Conservation (phyloP, 495 filamentous ascomycete genomes). For the Penicillium desertorum region DNA sequence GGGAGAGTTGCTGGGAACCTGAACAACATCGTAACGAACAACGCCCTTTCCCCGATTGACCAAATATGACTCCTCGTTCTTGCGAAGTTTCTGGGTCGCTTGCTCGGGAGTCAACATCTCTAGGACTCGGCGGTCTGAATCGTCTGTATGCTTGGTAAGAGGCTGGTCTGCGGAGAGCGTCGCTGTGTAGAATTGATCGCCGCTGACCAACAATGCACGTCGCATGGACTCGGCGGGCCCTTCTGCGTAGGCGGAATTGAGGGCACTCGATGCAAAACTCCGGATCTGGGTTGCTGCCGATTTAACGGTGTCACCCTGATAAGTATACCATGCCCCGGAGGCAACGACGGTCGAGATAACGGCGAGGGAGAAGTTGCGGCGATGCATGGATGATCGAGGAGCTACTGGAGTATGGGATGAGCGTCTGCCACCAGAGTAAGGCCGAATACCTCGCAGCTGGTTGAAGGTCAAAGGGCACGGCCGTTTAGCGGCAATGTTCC, state of each 20-base stretch:
- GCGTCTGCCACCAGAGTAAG: conserved; percentile 42
- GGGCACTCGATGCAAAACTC: conserved; percentile 33
- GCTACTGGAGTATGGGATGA: conserved; percentile 35
- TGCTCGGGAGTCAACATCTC: conserved; percentile 97
- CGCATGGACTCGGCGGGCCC: conserved; percentile 34
- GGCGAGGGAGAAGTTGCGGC: conserved; percentile 62
- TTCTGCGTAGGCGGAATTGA: conserved; percentile 32
- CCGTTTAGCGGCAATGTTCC: conserved; percentile 51
- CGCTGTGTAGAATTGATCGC: conserved; percentile 80
- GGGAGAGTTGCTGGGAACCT: conserved; percentile 92
- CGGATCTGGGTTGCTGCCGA: conserved; percentile 29
- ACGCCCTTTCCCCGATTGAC: conserved; percentile 90
- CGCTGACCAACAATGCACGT: conserved; percentile 67
- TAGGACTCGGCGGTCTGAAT: conserved; percentile 74
- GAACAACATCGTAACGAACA: conserved; percentile 91
- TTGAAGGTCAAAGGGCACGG: conserved; percentile 44
- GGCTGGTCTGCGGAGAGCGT: conserved; percentile 78
- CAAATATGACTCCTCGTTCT: conserved; percentile 85
- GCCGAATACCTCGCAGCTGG: conserved; percentile 48
- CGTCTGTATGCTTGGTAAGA: conserved; percentile 80
- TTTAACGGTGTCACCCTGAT: conserved; percentile 43
- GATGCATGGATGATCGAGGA: conserved; percentile 60
- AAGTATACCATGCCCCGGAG: conserved; percentile 65
- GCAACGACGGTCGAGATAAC: conserved; percentile 61
- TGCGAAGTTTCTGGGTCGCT: conserved; percentile 82